These are phyloP conservation scores for Earliella scabrosa DNA, from an alignment of 1,284 basidiomycete genomes.

Conservation along the genomic window DNA sequence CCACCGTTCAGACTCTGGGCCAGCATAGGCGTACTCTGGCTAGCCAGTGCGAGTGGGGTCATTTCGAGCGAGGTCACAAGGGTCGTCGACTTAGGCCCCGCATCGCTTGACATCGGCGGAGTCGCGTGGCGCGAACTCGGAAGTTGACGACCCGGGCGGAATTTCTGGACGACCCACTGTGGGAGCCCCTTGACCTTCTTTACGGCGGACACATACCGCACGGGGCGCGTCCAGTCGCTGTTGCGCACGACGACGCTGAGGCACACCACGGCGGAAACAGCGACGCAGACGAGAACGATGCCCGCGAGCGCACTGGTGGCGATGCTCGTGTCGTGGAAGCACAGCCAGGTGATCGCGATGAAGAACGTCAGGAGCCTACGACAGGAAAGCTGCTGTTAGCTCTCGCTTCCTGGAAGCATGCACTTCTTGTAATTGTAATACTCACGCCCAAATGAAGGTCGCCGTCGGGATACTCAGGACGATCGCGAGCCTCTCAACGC, in stretches of 20 bases:
- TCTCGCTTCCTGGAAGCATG: too few species aligned
- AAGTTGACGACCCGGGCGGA: too few species aligned
- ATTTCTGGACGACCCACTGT: too few species aligned
- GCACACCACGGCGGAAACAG: background rate
- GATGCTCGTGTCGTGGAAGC: slow-evolving; percentile 17
- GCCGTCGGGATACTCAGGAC: slow-evolving; percentile 33
- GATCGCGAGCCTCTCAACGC: slow-evolving; percentile 28
- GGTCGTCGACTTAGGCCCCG: too few species aligned
- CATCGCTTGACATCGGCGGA: too few species aligned
- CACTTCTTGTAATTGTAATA: background rate
- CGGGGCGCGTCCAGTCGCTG: background rate
- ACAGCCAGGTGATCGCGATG: slow-evolving; percentile 20
- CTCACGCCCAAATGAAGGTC: slow-evolving; percentile 35
- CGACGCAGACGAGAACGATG: too few species aligned
- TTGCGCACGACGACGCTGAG: slow-evolving; percentile 1
- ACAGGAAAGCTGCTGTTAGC: background rate
- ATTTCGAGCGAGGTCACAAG: too few species aligned
- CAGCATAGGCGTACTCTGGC: too few species aligned
- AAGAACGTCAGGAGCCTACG: slow-evolving; percentile 14
- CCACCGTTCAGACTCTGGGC: too few species aligned
- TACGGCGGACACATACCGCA: background rate
- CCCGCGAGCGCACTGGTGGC: slow-evolving; percentile 4
- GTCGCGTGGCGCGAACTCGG: too few species aligned
- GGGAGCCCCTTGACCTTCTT: background rate
- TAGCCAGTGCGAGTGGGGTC: too few species aligned